Percentiles rank a stretch among this genome's conserved stretches.
These are phyloP conservation scores for Trichoderma asperellum DNA, from an alignment of 2,329 filamentous ascomycete species.

Conservation along the genomic window DNA sequence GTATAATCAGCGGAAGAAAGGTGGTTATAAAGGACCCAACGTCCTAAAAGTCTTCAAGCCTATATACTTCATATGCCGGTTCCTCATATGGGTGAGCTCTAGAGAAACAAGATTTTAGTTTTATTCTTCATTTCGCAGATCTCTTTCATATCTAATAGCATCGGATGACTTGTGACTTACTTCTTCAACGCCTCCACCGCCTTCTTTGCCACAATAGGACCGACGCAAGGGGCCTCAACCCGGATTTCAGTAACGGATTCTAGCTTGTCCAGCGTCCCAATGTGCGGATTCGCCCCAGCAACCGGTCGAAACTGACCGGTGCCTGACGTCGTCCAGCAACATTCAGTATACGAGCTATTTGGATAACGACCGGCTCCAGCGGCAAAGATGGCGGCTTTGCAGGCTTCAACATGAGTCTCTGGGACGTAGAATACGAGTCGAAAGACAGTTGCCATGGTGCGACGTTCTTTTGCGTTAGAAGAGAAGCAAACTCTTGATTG, in stretches of 20 bases:
- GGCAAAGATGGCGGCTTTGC: constrained; percentile 60
- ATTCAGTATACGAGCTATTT: constrained; percentile 59
- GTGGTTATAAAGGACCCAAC: neutral
- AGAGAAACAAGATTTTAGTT: neutral
- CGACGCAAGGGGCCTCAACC: constrained; percentile 66
- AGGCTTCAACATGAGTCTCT: constrained; percentile 47
- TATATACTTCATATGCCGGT: constrained; percentile 53
- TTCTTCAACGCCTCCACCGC: constrained; percentile 67
- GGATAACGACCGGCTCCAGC: constrained; percentile 61
- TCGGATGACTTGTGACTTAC: constrained; percentile 58
- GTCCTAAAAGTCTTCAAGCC: constrained; percentile 52
- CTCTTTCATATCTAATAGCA: neutral
- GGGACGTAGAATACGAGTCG: constrained; percentile 58
- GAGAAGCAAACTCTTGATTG: neutral
- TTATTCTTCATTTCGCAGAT: neutral
- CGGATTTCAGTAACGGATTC: constrained; percentile 64
- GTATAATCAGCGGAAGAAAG: too few species aligned
- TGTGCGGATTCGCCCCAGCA: constrained; percentile 62
- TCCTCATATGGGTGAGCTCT: constrained; percentile 58
- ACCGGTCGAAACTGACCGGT: constrained; percentile 69
- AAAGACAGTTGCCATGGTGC: constrained; percentile 33
- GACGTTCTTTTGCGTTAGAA: neutral
- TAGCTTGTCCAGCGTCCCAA: constrained; percentile 60
- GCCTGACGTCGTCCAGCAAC: constrained; percentile 56
- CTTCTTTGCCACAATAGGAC: constrained; percentile 57